Evolutionary conservation across 352 stramenopile genomes (phyloP).

Genomic region (Elongisporangium senticosum): DNA sequence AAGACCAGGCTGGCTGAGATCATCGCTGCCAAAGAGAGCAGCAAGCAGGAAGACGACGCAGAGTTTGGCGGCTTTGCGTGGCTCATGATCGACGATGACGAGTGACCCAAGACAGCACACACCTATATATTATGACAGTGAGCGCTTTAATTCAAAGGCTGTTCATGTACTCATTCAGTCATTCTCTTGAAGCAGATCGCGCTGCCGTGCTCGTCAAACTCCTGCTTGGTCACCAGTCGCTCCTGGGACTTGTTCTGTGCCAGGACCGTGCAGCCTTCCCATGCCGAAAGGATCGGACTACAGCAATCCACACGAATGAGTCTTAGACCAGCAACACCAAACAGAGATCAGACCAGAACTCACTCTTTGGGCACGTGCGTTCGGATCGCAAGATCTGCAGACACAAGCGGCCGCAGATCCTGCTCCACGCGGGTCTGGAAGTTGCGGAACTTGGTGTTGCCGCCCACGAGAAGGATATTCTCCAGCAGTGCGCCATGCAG

Average conservation of each 20-base stretch:
- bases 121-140: neutral
- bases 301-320: slow-evolving; percentile 3
- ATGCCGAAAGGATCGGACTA: slow-evolving; percentile 53
- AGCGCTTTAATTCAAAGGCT: neutral
- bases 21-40: slow-evolving; percentile 8
- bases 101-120: slow-evolving; percentile 7
- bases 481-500: slow-evolving; percentile 73
- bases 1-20: slow-evolving; percentile 25
- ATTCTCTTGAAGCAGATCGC: slow-evolving; percentile 44
- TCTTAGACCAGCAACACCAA: no score
- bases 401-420: slow-evolving; percentile 56
- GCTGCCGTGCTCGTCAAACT: slow-evolving; percentile 77
- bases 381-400: slow-evolving; percentile 38
- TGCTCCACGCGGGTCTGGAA: slow-evolving; percentile 65
- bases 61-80: neutral
- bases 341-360: slow-evolving; percentile 13
- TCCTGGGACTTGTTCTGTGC: slow-evolving; percentile 15
- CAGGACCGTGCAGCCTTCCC: slow-evolving; percentile 51
- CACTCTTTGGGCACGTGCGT: slow-evolving; percentile 46
- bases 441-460: slow-evolving; percentile 84
- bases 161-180: slow-evolving; percentile 3
- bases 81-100: neutral
- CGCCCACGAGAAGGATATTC: slow-evolving; percentile 85
- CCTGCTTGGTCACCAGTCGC: slow-evolving; percentile 51
- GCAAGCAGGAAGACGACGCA: slow-evolving; percentile 7